Evolutionary conservation across 108 stramenopile species (phyloP), one percentile per base, ranked within the genome.

Genomic region (Cyclotella atomus): DNA sequence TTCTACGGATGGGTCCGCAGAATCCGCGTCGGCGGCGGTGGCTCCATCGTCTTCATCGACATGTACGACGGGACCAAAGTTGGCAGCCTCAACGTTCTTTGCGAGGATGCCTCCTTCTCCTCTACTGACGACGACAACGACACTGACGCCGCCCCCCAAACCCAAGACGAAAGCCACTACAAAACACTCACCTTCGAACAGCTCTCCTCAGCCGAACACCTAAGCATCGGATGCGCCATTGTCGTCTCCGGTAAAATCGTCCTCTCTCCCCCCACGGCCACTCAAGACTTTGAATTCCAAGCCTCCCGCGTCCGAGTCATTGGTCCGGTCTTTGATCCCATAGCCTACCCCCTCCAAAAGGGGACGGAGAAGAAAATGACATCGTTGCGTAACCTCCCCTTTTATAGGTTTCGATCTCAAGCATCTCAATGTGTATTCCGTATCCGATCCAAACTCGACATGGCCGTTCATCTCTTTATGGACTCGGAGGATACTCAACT

Each of bases 391-490:
- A 65, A 71, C 23, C 69, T 84, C 14, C 81, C 81, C 62, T 85
- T 85, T 56, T 66, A 85, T 44, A 72, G 88, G 36, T 87, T 89
- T 54, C 84, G 88, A 0, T 68, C 82, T 15, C 88, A 84, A 44
- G 78, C 84, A 19, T 65, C 79, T 16, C 88, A 89, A 59, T 71
- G 74, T 32, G 79, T 86, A 15, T 85, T 89, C 46, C 85, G 84
- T 43, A 85, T 89, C 23, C 81, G 88, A 33, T 76, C 81, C 44
- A 81, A 89, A 47, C 61, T 84, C 6, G 76, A 81, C 36, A 80
- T 89, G 79, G 88, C 79, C 7, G 82, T 89, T n/a, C 88, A 89
- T 60, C 55, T 85, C 17, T 89, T 89, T 71, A 83, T 89, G 68
- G 82, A 89, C 68, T 10, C 45, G n/a, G 88, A 89, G 66, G 85